phyloP scores from a whole-genome alignment of 2,329 filamentous ascomycete genomes.

The Ophiostoma tasmaniense region DNA sequence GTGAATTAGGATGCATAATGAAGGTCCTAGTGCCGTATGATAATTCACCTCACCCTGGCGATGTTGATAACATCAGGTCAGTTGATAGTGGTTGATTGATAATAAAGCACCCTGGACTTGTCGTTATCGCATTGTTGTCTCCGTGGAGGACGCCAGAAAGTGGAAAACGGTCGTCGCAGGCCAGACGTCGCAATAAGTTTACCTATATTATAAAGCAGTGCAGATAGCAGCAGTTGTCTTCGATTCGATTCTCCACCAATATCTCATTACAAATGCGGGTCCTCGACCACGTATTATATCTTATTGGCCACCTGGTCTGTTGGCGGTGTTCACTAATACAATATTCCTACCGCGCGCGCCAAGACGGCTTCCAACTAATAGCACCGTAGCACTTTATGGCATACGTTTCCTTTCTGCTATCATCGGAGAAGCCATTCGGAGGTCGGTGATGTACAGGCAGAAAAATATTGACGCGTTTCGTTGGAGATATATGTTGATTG shows the following conservation, averaged over 20 bases:
- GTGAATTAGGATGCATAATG: too few relatives aligned
- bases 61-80: too few relatives aligned
- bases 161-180: too few relatives aligned
- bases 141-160: too few relatives aligned
- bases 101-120: too few relatives aligned
- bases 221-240: background rate
- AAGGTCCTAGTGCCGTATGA: too few relatives aligned
- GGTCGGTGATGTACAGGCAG: background rate
- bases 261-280: background rate
- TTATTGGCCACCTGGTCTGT: background rate
- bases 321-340: background rate
- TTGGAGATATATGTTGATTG: too few relatives aligned
- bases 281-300: background rate
- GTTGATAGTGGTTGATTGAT: too few relatives aligned
- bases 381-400: background rate
- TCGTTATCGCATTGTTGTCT: too few relatives aligned
- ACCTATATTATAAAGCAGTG: background rate
- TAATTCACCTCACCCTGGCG: too few relatives aligned
- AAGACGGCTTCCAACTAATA: background rate
- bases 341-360: background rate
- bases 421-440: too few relatives aligned
- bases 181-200: background rate
- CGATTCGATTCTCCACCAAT: background rate
- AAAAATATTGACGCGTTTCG: background rate
- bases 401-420: too few relatives aligned